Conservation (phyloP, 306 rosid genomes). For the Dalbergia oliveri region DNA sequence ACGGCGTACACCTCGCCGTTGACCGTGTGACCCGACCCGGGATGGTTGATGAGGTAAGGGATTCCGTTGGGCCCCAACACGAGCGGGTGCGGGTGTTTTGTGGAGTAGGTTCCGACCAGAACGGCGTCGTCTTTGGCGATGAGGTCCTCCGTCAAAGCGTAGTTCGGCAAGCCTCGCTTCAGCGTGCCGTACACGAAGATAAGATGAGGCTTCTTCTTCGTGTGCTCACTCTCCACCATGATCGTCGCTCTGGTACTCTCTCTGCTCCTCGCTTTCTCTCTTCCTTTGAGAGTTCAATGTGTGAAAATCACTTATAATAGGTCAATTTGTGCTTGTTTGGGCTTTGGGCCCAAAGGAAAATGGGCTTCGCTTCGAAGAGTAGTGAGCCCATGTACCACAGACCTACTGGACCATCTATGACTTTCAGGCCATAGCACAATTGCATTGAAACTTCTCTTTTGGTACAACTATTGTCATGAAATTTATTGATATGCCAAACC, state of each 20-base stretch:
- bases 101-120: conserved; percentile 44
- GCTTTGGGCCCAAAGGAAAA: background rate
- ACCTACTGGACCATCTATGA: background rate
- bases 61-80: conserved; percentile 73
- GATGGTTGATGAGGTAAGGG: conserved; percentile 70
- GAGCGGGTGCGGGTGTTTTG: conserved; percentile 55
- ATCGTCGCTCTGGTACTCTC: background rate
- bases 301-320: background rate
- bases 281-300: background rate
- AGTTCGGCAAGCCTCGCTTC: conserved; percentile 69
- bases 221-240: background rate
- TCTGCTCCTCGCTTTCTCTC: background rate
- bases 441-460: background rate
- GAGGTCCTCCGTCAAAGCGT: conserved; percentile 51
- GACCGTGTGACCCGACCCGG: conserved; percentile 60
- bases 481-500: too few species aligned
- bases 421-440: background rate
- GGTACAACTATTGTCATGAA: too few species aligned
- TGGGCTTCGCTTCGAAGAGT: background rate
- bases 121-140: conserved; percentile 62
- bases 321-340: background rate
- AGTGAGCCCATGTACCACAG: background rate
- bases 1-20: conserved; percentile 74
- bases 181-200: conserved; percentile 76
- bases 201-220: conserved; percentile 29